Conservation (phyloP, 2,329 filamentous ascomycete species). For the Helminthosporium solani region DNA sequence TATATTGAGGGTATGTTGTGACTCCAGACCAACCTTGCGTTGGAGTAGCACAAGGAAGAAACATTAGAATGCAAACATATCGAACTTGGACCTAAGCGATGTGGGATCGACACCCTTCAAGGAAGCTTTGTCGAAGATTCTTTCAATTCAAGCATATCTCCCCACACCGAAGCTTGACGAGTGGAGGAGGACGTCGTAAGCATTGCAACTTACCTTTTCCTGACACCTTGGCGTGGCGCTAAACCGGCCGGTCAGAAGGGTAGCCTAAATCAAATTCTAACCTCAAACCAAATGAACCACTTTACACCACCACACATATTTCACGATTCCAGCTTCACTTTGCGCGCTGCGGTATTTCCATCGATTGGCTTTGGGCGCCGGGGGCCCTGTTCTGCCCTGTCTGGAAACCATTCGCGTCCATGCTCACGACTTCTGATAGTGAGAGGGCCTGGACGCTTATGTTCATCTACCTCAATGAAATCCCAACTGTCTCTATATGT, state of each 20-base stretch:
- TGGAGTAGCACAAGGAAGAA: not conserved
- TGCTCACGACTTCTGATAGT: not conserved
- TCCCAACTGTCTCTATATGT: not conserved
- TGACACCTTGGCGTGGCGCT: not conserved
- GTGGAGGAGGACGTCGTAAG: too few species aligned
- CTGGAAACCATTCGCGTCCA: not conserved
- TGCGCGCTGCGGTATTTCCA: conserved; percentile 7
- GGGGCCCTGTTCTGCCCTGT: conserved; percentile 1
- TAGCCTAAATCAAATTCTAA: conserved; percentile 24
- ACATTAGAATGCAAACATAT: not conserved
- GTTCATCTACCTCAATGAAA: not conserved
- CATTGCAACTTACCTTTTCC: too few species aligned
- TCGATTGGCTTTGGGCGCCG: conserved; percentile 11
- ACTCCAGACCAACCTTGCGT: not conserved
- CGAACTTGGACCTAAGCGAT: too few species aligned
- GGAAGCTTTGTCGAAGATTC: too few species aligned
- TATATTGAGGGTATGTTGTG: conserved; percentile 4
- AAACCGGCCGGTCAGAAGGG: conserved; percentile 15
- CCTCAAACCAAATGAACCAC: conserved; percentile 11
- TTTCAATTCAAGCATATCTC: too few species aligned
- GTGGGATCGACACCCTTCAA: too few species aligned
- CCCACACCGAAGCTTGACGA: too few species aligned
- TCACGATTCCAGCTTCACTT: not conserved
- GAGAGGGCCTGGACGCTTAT: not conserved
- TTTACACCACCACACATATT: conserved; percentile 12